Evolutionary conservation across 495 filamentous ascomycete genomes (phyloP).

Genomic region (Xylaria curta): DNA sequence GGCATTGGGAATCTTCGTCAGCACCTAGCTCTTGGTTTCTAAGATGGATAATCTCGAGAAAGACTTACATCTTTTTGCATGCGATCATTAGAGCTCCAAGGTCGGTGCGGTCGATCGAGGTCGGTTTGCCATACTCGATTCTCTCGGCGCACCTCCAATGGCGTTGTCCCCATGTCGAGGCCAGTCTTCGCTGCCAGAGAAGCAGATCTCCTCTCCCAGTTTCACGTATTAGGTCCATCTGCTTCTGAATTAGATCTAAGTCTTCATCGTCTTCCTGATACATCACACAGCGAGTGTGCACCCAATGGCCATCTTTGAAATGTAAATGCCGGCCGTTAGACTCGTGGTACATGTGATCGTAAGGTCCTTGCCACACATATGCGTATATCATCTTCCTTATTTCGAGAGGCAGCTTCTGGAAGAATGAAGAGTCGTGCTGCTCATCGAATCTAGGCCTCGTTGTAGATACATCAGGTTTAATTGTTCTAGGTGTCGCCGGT

Average conservation of each 20-base stretch:
- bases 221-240: slow-evolving; percentile 36
- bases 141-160: slow-evolving; percentile 43
- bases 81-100: slow-evolving; percentile 41
- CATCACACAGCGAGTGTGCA: slow-evolving; percentile 41
- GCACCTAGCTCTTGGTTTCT: neutral
- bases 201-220: slow-evolving; percentile 35
- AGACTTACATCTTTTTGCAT: slow-evolving; percentile 41
- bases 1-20: slow-evolving; percentile 2
- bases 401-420: slow-evolving; percentile 39
- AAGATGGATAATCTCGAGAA: neutral
- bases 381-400: slow-evolving; percentile 44
- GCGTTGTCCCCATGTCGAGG: slow-evolving; percentile 41
- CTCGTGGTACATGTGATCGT: slow-evolving; percentile 38
- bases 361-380: slow-evolving; percentile 33
- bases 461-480: neutral
- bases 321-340: slow-evolving; percentile 36
- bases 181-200: slow-evolving; percentile 39
- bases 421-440: slow-evolving; percentile 34
- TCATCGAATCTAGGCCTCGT: slow-evolving; percentile 17
- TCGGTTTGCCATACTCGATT: slow-evolving; percentile 31
- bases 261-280: slow-evolving; percentile 38
- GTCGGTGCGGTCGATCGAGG: slow-evolving; percentile 36
- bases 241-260: slow-evolving; percentile 37
- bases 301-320: slow-evolving; percentile 40
- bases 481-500: neutral